Evolutionary conservation across 495 filamentous ascomycete genomes (phyloP), one percentile per base, ranked within the genome.

Genomic region (Aspergillus biplanus): DNA sequence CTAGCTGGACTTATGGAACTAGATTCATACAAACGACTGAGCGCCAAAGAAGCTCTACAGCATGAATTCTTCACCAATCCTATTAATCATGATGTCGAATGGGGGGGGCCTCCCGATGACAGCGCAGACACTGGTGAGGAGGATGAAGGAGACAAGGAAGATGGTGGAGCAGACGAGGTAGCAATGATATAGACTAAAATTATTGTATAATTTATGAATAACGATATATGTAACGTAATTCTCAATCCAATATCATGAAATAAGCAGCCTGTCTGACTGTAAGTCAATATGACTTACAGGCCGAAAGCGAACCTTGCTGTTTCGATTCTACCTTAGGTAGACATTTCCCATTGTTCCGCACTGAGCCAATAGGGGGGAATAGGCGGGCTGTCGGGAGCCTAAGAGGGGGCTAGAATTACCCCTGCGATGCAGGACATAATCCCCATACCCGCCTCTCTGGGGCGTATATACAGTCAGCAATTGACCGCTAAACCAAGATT

Each of bases 1-100:
- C 80, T 97, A 5, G 75, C 86, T 5, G 87, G 87, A 3, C 80
- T 90, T 47, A 80, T 92, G 58, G 81, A 83, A 54, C 66, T 87
- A 12, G 81, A 90, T 58, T 85, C 87, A 33, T 69, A 73, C 6
- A 74, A 77, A 59, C 79, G 90, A 27, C 75, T 89, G 52, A 85
- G 81, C 60, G 87, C 84, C 7, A 77, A 74, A 18, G 75, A 87
- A 65, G 88, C 88, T 9, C 69, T 89, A 59, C 65, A 80, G 32
- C 89, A 92, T 72, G 71, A 80, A 18, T 92, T 90, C 80, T 89
- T 91, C 69, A 83, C 75, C 7, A 75, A 83, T 32, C 80, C 80
- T 18, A 71, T 76, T 37, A 70, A 77, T 34, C 79, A 82, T 63
- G 79, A 82, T 68, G 71, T 82, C 35, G 71, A 74, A 71, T 82